These are phyloP conservation scores for Mrakia blollopis DNA, from an alignment of 768 basidiomycete genomes.

Conservation along the genomic window DNA sequence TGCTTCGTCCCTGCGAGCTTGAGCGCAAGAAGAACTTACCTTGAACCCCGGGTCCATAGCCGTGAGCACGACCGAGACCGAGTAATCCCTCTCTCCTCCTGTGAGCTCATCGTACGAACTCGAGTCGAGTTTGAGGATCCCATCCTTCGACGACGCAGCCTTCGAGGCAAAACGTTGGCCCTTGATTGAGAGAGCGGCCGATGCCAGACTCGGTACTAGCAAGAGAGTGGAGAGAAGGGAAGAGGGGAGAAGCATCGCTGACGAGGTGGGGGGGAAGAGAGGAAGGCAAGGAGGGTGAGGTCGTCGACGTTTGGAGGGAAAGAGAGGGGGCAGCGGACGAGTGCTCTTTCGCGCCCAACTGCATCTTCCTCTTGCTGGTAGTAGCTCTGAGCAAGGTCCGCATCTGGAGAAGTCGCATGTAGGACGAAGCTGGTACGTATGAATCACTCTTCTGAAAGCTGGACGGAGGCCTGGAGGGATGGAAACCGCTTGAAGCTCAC, in stretches of 20 bases:
- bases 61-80: conserved; percentile 79
- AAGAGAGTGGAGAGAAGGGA: conserved; percentile 6
- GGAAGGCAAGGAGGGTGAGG: too few species aligned
- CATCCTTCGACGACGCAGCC: conserved; percentile 56
- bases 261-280: too few species aligned
- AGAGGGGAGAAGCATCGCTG: conserved; percentile 3
- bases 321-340: too few species aligned
- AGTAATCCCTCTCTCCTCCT: conserved; percentile 73
- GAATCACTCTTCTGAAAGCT: too few species aligned
- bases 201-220: not conserved
- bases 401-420: too few species aligned
- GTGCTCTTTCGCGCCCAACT: too few species aligned
- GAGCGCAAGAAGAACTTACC: conserved; percentile 45
- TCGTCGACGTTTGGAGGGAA: too few species aligned
- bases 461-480: too few species aligned
- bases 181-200: conserved; percentile 23
- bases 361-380: too few species aligned
- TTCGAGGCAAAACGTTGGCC: conserved; percentile 31
- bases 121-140: conserved; percentile 74
- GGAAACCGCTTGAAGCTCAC: too few species aligned
- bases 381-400: too few species aligned
- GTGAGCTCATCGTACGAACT: conserved; percentile 69
- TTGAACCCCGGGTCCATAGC: conserved; percentile 73
- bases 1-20: not conserved
- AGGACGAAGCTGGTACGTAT: too few species aligned